A percentile compares a stretch with the other conserved stretches of the same genome.
Conservation (phyloP, 208 protist species). For the Leptomonas seymouri region DNA sequence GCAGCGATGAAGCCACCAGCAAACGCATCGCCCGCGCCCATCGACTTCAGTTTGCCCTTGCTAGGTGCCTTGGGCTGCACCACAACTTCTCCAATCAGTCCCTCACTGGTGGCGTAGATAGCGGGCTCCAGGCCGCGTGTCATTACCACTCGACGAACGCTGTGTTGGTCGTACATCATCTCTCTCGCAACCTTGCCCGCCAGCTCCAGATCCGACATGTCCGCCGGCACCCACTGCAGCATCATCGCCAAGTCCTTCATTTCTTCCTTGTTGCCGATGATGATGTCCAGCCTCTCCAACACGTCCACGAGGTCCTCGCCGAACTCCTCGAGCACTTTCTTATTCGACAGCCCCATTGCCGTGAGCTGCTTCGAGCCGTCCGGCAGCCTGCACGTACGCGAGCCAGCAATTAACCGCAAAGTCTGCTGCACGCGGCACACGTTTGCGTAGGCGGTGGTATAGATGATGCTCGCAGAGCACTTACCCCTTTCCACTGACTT, state of each 20-base stretch:
- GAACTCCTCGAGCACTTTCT: slow-evolving; percentile 91
- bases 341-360: slow-evolving; percentile 88
- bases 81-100: slow-evolving; percentile 25
- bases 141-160: slow-evolving; percentile 62
- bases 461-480: slow-evolving; percentile 36
- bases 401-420: slow-evolving; percentile 39
- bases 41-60: slow-evolving; percentile 81
- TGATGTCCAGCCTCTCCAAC: slow-evolving; percentile 85
- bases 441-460: slow-evolving; percentile 89
- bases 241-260: slow-evolving; percentile 59
- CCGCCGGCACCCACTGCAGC: slow-evolving; percentile 50
- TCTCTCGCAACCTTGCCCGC: slow-evolving; percentile 29
- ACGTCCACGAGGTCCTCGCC: slow-evolving; percentile 71
- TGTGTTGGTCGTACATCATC: slow-evolving; percentile 43
- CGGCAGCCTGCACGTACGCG: slow-evolving; percentile 47
- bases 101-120: slow-evolving; percentile 59
- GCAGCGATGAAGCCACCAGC: slow-evolving; percentile 91
- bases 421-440: slow-evolving; percentile 71
- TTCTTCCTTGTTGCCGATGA: slow-evolving; percentile 94
- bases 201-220: slow-evolving; percentile 28
- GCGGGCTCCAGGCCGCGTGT: slow-evolving; percentile 85
- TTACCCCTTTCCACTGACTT: slow-evolving; percentile 50
- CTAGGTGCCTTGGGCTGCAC: slow-evolving; percentile 47
- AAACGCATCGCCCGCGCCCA: slow-evolving; percentile 95
- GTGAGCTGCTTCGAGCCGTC: slow-evolving; percentile 69